These are phyloP conservation scores for Starmerella apicola DNA, from an alignment of 805 yeast genomes.

Conservation along the genomic window DNA sequence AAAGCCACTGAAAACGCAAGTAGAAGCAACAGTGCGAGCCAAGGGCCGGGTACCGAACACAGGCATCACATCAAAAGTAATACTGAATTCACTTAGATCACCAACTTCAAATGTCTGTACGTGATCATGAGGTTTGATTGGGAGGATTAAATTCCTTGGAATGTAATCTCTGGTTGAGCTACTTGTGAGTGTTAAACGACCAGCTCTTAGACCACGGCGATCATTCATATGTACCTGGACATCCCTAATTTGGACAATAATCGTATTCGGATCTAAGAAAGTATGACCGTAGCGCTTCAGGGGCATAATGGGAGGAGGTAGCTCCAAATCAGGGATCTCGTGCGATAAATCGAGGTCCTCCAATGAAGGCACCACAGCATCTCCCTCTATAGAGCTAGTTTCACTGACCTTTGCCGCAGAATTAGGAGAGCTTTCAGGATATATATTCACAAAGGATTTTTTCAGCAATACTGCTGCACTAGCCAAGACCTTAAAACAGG, in stretches of 20 bases:
- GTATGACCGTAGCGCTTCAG: constrained; percentile 90
- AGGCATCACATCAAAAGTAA: constrained; percentile 85
- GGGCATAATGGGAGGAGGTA: constrained; percentile 96
- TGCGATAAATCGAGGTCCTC: constrained; percentile 20
- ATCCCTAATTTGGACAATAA: constrained; percentile 56
- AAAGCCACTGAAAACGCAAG: constrained; percentile 35
- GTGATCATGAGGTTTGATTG: constrained; percentile 55
- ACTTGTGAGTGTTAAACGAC: constrained; percentile 68
- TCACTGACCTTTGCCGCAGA: constrained; percentile 1
- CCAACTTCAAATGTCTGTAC: constrained; percentile 77
- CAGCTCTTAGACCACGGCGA: constrained; percentile 30
- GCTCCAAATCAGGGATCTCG: constrained; percentile 73
- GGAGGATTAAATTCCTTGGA: constrained; percentile 75
- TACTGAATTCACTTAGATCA: constrained; percentile 54
- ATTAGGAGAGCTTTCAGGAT: constrained; percentile 8
- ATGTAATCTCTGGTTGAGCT: constrained; percentile 59
- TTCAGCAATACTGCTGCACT: constrained; percentile 7
- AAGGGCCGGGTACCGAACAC: constrained; percentile 86
- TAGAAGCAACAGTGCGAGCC: constrained; percentile 75
- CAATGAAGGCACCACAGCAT: background rate
- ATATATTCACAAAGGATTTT: background rate
- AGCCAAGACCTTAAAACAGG: constrained; percentile 59
- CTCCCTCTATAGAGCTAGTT: background rate
- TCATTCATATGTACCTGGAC: constrained; percentile 36
- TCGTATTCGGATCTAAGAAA: constrained; percentile 71